phyloP scores from a whole-genome alignment of 495 filamentous ascomycete species.

The Talaromyces liani region DNA sequence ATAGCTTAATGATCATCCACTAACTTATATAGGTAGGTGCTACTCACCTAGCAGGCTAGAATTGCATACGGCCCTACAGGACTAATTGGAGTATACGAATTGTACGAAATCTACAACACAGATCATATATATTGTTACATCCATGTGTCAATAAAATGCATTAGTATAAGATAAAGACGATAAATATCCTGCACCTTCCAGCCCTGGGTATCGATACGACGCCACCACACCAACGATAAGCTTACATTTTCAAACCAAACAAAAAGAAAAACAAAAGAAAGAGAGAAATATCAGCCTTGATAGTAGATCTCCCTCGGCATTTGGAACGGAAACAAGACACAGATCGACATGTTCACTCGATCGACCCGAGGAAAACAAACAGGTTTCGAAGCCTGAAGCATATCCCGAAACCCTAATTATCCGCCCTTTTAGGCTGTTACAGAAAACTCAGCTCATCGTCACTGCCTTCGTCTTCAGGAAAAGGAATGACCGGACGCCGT shows the following conservation, averaged over 20 bases:
- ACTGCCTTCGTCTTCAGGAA: conserved; percentile 27
- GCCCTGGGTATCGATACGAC: not conserved
- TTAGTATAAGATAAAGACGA: not conserved
- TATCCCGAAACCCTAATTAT: not conserved
- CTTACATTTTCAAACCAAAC: not conserved
- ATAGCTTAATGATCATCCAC: not conserved
- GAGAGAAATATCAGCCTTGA: not conserved
- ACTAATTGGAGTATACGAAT: not conserved
- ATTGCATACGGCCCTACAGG: not conserved
- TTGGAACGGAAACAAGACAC: not conserved
- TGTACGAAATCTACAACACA: not conserved
- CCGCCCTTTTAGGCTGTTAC: conserved; percentile 8
- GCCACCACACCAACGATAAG: not conserved
- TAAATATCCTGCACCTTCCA: conserved; percentile 3
- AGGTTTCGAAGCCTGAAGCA: not conserved
- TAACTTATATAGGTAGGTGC: not conserved
- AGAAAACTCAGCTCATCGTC: conserved; percentile 41
- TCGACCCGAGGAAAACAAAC: not conserved
- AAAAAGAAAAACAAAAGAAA: conserved; percentile 9
- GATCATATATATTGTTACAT: not conserved
- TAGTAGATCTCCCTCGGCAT: not conserved
- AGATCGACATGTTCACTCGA: not conserved
- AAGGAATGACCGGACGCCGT: conserved; percentile 19
- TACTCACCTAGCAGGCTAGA: not conserved
- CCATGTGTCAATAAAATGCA: not conserved